A percentile compares a stretch with the other conserved stretches of the same genome.
These are phyloP conservation scores for Schoenoplectus triqueter DNA, from an alignment of 202 grass and related monocot genomes.

Conservation along the genomic window DNA sequence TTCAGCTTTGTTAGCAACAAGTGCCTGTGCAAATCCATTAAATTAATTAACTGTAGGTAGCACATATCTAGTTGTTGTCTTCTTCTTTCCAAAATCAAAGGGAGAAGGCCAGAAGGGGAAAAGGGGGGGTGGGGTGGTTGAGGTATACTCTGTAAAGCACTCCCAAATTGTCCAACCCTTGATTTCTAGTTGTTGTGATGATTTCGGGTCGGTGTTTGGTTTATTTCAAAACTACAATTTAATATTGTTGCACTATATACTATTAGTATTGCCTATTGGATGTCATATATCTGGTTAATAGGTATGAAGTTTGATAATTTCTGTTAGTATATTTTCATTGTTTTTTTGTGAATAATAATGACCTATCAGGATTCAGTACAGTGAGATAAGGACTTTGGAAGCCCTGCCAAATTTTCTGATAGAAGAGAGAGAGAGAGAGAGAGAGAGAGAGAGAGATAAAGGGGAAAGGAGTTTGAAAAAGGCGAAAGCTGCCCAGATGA, in stretches of 20 bases:
- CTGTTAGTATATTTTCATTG: no score
- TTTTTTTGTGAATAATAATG: no score
- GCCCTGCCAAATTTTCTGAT: no score
- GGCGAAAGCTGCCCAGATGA: not conserved
- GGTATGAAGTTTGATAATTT: no score
- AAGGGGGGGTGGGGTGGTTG: conserved; percentile 7
- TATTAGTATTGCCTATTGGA: no score
- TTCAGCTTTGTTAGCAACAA: not conserved
- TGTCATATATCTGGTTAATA: no score
- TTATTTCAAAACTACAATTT: no score
- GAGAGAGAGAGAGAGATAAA: conserved; percentile 17
- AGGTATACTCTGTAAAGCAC: conserved; percentile 25
- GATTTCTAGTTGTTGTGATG: not conserved
- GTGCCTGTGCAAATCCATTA: not conserved
- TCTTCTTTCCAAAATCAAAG: conserved; percentile 22
- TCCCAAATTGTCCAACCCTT: not conserved
- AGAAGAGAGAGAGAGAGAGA: not conserved
- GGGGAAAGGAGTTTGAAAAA: conserved; percentile 9
- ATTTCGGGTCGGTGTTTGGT: no score
- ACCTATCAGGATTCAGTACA: no score
- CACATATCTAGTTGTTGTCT: conserved; percentile 13
- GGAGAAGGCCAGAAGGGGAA: not conserved
- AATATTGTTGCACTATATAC: no score
- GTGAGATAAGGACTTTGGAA: no score
- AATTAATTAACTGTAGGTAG: not conserved